Base-by-base conservation (phyloP, 176 grass and related monocot genomes). In the Oryza glaberrima region DNA sequence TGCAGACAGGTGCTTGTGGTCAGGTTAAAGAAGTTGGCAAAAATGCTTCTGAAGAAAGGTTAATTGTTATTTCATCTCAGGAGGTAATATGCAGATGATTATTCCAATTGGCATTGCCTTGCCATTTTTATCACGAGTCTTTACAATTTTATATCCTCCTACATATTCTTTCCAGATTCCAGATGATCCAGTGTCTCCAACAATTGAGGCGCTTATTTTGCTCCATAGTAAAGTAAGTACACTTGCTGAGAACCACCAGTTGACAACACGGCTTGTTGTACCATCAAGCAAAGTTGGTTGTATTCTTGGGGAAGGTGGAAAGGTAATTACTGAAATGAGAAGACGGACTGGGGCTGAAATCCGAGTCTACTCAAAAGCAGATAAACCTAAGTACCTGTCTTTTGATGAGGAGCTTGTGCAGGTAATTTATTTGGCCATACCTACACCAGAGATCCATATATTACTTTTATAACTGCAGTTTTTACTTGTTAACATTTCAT, bases 281-380 rank as follows among this genome's bases (percentile, higher is more conserved):
- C 96, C 93, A 20, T 91, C 96, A 67, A 93, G 78, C 86, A 94
- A 92, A 88, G 96, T 99, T 67, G 93, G 96, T 72, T 99, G 96
- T 79, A 96, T 96, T 81, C 70, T 99, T 81, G 96, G 93, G 86
- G 89, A 99, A 92, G 84, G 93, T 76, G 96, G 96, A 30, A 92
- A 91, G 20, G 78, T 99, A 75, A 99, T 99, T 75, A 96, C 90
- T 77, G 96, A 99, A 84, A 99, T 99, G 96, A 91, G 93, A 83
- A 94, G 90, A 73, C 91, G 91, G 69, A 94, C 90, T 45, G 89
- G 90, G 81, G 93, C 96, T 69, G 89, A 95, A 74, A 99, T 99
- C 85, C 90, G 91, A 74, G 91, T 99, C 87, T 99, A 86, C 60
- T 95, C 93, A 0, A 99, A 96, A 76, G 93, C 92, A 45, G 90